Evolutionary conservation across 306 rosid genomes (phyloP), one percentile per base, ranked within the genome.

Genomic region (Vigna nakashimae): DNA sequence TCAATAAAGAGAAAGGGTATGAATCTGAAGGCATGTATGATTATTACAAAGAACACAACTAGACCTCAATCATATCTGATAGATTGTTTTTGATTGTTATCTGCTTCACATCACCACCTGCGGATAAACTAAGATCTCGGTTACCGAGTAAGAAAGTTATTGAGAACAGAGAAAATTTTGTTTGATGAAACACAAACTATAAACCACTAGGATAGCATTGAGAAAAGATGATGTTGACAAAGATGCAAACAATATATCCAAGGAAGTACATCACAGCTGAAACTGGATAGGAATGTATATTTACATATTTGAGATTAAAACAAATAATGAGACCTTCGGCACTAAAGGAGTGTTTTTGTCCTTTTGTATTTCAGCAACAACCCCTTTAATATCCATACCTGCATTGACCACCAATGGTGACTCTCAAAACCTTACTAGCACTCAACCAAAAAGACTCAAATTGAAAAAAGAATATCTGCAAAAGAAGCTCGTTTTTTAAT

Each of bases 311-410:
- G 77, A 80, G 65, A n/a, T 43, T 76, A 77, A 85, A 83, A 68
- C 78, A 85, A 86, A 82, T 78, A 51, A 66, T 79, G 76, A 85
- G 84, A 95, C 99, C 99, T 91, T 95, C 42, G 51, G 94, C 84
- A 96, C 98, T 84, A 96, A 97, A 91, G 97, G 89, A 49, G 99
- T 96, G 90, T 65, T 85, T 88, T 85, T 88, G 91, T 96, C 97
- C 96, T 87, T 91, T 82, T 79, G 97, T 74, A 95, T 92, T 88
- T 95, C 99, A 67, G 99, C 98, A 73, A 89, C 99, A 89, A 95
- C 97, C 89, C 99, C 98, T 91, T 95, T 95, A 88, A 92, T 92
- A 92, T 95, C 99, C 98, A 92, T 95, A 83, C 99, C 99, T 91
- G 97, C 98, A 95, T 84, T 76, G 77, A 84, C 84, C 94, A 84